These are phyloP conservation scores for Sarocladiaceae sp. DNA, from an alignment of 2,329 filamentous ascomycete genomes.

Conservation along the genomic window DNA sequence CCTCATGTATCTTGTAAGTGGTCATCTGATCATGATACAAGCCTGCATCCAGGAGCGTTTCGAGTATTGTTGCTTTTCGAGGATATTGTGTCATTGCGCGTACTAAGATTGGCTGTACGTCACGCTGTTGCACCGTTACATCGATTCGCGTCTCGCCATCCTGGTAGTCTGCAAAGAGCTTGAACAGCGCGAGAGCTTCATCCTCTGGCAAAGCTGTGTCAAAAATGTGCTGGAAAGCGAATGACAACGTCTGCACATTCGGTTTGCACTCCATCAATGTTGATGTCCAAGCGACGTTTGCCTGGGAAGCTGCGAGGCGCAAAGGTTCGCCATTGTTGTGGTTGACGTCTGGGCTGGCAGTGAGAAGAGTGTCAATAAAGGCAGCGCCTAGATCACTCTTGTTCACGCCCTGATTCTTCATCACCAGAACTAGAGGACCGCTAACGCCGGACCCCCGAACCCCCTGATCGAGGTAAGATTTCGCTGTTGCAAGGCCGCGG, in stretches of 20 bases:
- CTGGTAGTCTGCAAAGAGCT: slow-evolving; percentile 44
- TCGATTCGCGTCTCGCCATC: slow-evolving; percentile 44
- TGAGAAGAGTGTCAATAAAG: slow-evolving; percentile 36
- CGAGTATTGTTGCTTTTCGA: slow-evolving; percentile 44
- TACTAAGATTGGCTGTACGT: slow-evolving; percentile 42
- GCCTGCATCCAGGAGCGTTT: slow-evolving; percentile 48
- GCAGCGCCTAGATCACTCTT: slow-evolving; percentile 32
- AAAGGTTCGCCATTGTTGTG: slow-evolving; percentile 48
- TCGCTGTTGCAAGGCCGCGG: slow-evolving; percentile 39
- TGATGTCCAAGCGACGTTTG: slow-evolving; percentile 41
- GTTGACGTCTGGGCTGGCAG: slow-evolving; percentile 40
- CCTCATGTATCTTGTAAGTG: slow-evolving; percentile 35
- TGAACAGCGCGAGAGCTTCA: slow-evolving; percentile 42
- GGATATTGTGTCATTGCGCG: slow-evolving; percentile 49
- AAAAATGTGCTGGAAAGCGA: slow-evolving; percentile 52
- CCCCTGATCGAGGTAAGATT: slow-evolving; percentile 42
- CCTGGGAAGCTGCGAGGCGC: slow-evolving; percentile 45
- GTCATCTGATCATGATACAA: slow-evolving; percentile 53
- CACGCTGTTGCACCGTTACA: slow-evolving; percentile 37
- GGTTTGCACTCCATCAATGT: slow-evolving; percentile 45
- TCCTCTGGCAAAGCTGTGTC: slow-evolving; percentile 43
- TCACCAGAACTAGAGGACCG: slow-evolving; percentile 37
- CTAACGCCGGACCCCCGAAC: slow-evolving; percentile 40
- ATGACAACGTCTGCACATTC: slow-evolving; percentile 40
- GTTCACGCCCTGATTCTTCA: slow-evolving; percentile 35